Percentiles rank a stretch among this genome's conserved stretches.
Evolutionary conservation across 345 rosid genomes (phyloP).

Genomic region (Gossypium sturtianum): DNA sequence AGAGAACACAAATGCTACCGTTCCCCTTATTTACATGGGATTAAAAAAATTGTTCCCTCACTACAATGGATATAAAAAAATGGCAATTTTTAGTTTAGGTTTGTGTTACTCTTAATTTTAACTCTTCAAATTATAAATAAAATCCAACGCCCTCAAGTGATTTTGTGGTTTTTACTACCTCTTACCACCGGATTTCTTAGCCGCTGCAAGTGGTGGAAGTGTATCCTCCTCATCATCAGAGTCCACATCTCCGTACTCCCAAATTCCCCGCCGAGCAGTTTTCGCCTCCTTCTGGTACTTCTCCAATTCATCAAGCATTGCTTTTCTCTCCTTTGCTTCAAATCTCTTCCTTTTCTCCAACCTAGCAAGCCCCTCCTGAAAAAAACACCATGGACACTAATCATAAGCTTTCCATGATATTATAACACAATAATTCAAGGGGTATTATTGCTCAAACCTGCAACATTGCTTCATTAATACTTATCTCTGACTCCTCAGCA

Average conservation of each 20-base stretch:
- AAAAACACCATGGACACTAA: background rate
- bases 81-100: background rate
- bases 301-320: slow-evolving; percentile 66
- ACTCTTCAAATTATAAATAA: background rate
- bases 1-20: background rate
- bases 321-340: slow-evolving; percentile 64
- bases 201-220: slow-evolving; percentile 36
- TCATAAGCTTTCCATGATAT: too few relatives aligned
- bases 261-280: slow-evolving; percentile 64
- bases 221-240: slow-evolving; percentile 95
- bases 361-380: slow-evolving; percentile 92
- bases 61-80: too few relatives aligned
- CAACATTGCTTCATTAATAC: slow-evolving; percentile 78
- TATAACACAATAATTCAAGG: background rate
- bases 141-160: background rate
- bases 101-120: background rate
- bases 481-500: slow-evolving; percentile 69
- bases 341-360: slow-evolving; percentile 77
- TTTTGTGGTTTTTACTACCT: slow-evolving; percentile 8
- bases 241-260: slow-evolving; percentile 89
- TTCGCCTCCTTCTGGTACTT: slow-evolving; percentile 77
- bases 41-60: background rate
- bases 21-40: background rate
- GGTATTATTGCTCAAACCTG: slow-evolving; percentile 44
- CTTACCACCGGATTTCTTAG: slow-evolving; percentile 49